Base-by-base conservation (phyloP, 2,329 filamentous ascomycete species). In the Colletotrichum musicola region DNA sequence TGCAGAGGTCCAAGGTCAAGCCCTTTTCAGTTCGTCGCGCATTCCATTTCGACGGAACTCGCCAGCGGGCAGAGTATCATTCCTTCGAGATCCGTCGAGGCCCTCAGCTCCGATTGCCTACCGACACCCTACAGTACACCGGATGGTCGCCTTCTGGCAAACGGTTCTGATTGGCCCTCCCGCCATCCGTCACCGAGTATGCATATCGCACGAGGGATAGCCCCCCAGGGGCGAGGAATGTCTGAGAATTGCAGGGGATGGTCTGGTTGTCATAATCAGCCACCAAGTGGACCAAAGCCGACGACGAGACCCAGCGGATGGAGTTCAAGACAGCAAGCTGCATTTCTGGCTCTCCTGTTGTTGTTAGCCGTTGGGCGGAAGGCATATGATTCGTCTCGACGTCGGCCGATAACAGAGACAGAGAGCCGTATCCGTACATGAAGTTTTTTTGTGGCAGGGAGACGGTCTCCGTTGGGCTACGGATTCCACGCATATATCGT, bases 261-360 rank as follows among this genome's bases (percentile, higher is more conserved):
- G 65, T 55, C 65, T 56, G 56, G 49, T 65, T 64, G 55, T 65
- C 55, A 55, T 60, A 56, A 60, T 68, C 56, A 68, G 67, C 67
- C 67, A 69, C 57, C 56, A 46, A 35, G 67, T 62, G 63, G 63
- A 68, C 53, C 64, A 53, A 44, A 56, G 30, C 27, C 38, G 38
- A 53, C 44, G 56, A 58, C 47, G 57, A 65, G 60, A 60, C 67
- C 58, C 60, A 67, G 40, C 30, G 54, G n/a, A 53, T 30, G 58
- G 50, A 50, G 59, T 42, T 55, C 63, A 62, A 71, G 69, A 71
- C 70, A 71, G 49, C 30, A 44, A 56, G 64, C 51, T 71, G 68
- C 70, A 71, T 71, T 62, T 70, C 68, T 71, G 56, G 30, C 58
- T 59, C 61, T 67, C 42, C 55, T 66, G 64, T 63, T 71, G 68